Percentiles rank a stretch among this genome's conserved stretches.
phyloP scores from a whole-genome alignment of 2,329 filamentous ascomycete genomes.

The Trichoderma harzianum region DNA sequence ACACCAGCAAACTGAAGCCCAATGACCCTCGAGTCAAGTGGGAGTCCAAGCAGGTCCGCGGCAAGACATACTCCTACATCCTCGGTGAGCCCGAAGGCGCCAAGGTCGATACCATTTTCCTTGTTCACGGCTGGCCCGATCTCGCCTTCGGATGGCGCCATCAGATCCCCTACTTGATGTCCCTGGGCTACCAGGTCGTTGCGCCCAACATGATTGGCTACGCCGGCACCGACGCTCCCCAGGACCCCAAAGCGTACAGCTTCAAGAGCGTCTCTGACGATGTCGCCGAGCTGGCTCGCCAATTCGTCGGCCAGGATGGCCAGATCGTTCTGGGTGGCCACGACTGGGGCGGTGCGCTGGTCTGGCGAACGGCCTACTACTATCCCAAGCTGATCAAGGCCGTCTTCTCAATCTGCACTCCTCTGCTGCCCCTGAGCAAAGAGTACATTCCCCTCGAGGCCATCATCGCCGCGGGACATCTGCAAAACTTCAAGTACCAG shows the following conservation, averaged over 20 bases:
- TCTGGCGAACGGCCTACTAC: conserved; percentile 72
- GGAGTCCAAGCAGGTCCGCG: conserved; percentile 61
- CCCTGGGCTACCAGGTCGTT: conserved; percentile 73
- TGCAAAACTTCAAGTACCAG: conserved; percentile 80
- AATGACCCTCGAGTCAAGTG: conserved; percentile 65
- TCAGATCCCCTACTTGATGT: conserved; percentile 74
- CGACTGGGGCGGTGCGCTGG: conserved; percentile 83
- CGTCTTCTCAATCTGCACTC: conserved; percentile 78
- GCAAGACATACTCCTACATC: conserved; percentile 67
- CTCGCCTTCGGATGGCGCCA: conserved; percentile 82
- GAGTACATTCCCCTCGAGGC: conserved; percentile 55
- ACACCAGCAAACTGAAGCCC: conserved; percentile 60
- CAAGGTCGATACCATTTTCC: conserved; percentile 48
- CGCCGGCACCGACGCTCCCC: conserved; percentile 68
- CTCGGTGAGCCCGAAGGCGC: conserved; percentile 47
- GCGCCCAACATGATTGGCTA: conserved; percentile 87
- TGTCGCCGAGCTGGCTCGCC: conserved; percentile 66
- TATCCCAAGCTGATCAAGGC: conserved; percentile 69
- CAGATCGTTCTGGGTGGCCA: conserved; percentile 82
- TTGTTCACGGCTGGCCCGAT: conserved; percentile 79
- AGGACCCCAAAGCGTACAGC: conserved; percentile 60
- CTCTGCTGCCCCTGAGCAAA: conserved; percentile 57
- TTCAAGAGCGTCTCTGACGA: conserved; percentile 72
- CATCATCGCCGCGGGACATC: conserved; percentile 49
- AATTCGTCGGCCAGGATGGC: conserved; percentile 44